Conservation (phyloP, 306 rosid genomes). For the Adenanthera pavonina region DNA sequence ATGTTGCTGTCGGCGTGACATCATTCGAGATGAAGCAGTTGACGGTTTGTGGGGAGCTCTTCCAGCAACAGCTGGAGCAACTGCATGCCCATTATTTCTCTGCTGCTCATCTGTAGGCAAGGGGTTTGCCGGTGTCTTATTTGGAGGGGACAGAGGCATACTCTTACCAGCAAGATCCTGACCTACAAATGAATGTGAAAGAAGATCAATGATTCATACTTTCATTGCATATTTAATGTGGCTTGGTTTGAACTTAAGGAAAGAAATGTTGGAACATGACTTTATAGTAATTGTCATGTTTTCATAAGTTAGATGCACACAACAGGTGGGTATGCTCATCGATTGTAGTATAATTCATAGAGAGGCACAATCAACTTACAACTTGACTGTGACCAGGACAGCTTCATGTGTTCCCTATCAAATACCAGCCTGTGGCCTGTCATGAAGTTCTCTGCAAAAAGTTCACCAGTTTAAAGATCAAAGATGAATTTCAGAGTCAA, state of each 20-base stretch:
- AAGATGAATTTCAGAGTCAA: constrained; percentile 8
- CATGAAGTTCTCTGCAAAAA: constrained; percentile 88
- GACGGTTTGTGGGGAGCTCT: constrained; percentile 84
- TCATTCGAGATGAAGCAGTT: constrained; percentile 57
- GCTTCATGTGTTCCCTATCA: constrained; percentile 78
- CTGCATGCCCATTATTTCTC: constrained; percentile 65
- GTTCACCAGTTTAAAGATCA: constrained; percentile 22
- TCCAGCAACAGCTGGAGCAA: constrained; percentile 93
- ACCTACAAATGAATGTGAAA: constrained; percentile 59
- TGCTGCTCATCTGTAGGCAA: constrained; percentile 89
- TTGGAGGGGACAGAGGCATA: constrained; percentile 61
- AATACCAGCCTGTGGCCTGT: constrained; percentile 84
- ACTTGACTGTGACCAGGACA: constrained; percentile 84
- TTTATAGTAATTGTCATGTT: not conserved
- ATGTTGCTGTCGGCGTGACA: constrained; percentile 44
- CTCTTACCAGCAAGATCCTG: constrained; percentile 72
- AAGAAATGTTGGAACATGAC: constrained; percentile 17
- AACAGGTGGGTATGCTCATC: constrained; percentile 3
- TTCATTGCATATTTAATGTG: constrained; percentile 6
- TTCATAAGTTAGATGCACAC: not conserved
- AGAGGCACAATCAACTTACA: constrained; percentile 64
- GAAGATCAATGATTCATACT: not conserved
- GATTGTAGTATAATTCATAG: not conserved
- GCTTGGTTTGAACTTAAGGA: constrained; percentile 16
- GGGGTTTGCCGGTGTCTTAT: constrained; percentile 61